Base-by-base conservation (phyloP, 208 protist species). In the Wallacemonas collosoma region DNA sequence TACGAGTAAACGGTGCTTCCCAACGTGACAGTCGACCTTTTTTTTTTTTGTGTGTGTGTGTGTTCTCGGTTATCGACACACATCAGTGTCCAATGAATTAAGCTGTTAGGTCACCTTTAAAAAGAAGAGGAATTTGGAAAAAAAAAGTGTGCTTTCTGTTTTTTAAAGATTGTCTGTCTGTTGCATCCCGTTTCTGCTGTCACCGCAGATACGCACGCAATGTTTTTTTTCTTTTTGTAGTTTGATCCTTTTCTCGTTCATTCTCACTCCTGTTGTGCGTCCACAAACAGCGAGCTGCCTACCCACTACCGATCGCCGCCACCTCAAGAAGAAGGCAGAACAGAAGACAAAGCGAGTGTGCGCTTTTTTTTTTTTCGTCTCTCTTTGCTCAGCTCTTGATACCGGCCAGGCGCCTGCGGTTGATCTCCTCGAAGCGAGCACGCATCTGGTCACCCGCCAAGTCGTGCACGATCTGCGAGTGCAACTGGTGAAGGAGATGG, bases 381-480 rank as follows among this genome's bases (percentile, higher is more conserved):
- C 17, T 57, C 26, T 7, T 57, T n/a, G 53, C 41, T 62, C 1
- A 62, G 38, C 17, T 62, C 56, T 38, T 43, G 36, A 43, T 43
- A 41, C 15, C 60, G 15, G 14, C 9, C 60, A 41, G 14, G 47
- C 64, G 64, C 50, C 57, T 69, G 51, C 64, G 64, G 14, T 44
- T 63, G 5, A 53, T 54, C 54, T 72, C 68, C 68, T 63, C 54
- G 35, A 47, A 55, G 54, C 68, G 51, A 15, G 51, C 48, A 35
- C 55, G 73, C n/a, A 75, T 40, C 63, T 76, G 74, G 53, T 84
- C 82, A 26, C 73, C 82, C 5, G 75, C 54, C 41, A 78, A 72
- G 48, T 90, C 83, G 75, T 91, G 88, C 61, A 91, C 88, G 56
- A 95, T 95, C 68, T 93, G 87, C 72, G 81, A 82, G 43, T 87